Evolutionary conservation across 2,329 filamentous ascomycete species (phyloP).

Genomic region (Arthrobotrys pseudoclavata): DNA sequence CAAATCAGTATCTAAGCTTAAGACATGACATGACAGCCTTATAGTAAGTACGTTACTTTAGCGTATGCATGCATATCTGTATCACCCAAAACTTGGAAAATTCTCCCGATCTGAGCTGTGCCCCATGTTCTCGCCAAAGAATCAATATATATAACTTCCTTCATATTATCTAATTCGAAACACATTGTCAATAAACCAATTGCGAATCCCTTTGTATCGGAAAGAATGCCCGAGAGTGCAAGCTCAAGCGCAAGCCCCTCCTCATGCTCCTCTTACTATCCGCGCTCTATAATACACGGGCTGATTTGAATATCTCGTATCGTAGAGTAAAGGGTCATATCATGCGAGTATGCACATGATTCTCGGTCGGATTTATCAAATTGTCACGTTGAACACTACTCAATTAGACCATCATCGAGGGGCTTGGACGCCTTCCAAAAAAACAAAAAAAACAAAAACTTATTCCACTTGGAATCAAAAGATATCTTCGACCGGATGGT

Average conservation of each 20-base stretch:
- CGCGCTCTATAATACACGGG: background rate
- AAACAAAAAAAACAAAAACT: conserved; percentile 4
- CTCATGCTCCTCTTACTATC: background rate
- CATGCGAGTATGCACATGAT: conserved; percentile 52
- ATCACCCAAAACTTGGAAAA: conserved; percentile 17
- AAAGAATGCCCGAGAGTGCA: conserved; percentile 1
- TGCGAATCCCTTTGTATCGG: conserved; percentile 2
- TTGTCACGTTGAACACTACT: conserved; percentile 29
- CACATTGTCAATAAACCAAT: conserved; percentile 7
- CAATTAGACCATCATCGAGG: conserved; percentile 1
- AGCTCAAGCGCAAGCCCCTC: background rate
- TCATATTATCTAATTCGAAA: conserved; percentile 27
- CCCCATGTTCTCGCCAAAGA: conserved; percentile 1
- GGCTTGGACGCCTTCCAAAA: background rate
- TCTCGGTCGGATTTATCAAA: conserved; percentile 37
- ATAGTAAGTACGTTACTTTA: background rate
- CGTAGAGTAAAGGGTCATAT: conserved; percentile 30
- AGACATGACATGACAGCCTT: conserved; percentile 24
- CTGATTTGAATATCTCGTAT: conserved; percentile 21
- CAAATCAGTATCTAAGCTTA: conserved; percentile 6
- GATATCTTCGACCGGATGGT: conserved; percentile 5
- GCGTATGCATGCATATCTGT: background rate
- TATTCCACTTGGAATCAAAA: conserved; percentile 40
- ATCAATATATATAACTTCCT: background rate
- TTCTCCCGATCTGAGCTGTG: background rate